Evolutionary conservation across 106 monocot species (phyloP), one percentile per base, ranked within the genome.

Genomic region (Gastrodia elata): DNA sequence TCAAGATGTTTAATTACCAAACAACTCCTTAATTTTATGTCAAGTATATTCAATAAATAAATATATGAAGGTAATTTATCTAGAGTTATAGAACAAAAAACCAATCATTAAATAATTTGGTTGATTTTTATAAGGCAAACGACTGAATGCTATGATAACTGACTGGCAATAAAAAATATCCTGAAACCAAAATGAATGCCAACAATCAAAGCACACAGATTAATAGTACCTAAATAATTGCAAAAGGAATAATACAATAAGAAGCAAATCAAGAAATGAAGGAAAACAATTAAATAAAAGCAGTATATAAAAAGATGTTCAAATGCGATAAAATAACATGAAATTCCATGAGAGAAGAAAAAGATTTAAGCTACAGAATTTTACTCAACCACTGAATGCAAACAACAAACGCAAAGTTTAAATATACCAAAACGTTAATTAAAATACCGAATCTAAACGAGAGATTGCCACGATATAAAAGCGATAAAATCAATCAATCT

Each of bases 401-500:
- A 52, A 48, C 16, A 48, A 48, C 14, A 20, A 13, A 20, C 48
- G 11, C 52, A 52, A 52, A 5, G 0, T 52, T 52, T 52, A 52
- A 52, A 0, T 52, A 52, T 52, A 11, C 52, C 52, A 52, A 52
- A 52, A 20, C 52, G 2, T 52, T 7, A 44, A 52, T 52, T 4
- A 18, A 48, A 13, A 52, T n/a, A 49, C 48, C 20, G 52, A 52
- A 52, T n/a, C 52, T 22, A 52, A 52, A 52, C 8, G 52, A 22
- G n/a, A 52, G 52, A 52, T 22, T 5, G 2, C 52, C 0, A 0
- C 52, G 9, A 24, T 18, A 22, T 52, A 24, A 22, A 5, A 52
- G 18, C 20, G 22, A 52, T 4, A 4, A 0, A 52, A 68, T 74
- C 39, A 83, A 56, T 83, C 83, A 35, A 83, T 72, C 49, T 79